Evolutionary conservation across 495 filamentous ascomycete genomes (phyloP).

Genomic region (Trichocladium uniseriatum): DNA sequence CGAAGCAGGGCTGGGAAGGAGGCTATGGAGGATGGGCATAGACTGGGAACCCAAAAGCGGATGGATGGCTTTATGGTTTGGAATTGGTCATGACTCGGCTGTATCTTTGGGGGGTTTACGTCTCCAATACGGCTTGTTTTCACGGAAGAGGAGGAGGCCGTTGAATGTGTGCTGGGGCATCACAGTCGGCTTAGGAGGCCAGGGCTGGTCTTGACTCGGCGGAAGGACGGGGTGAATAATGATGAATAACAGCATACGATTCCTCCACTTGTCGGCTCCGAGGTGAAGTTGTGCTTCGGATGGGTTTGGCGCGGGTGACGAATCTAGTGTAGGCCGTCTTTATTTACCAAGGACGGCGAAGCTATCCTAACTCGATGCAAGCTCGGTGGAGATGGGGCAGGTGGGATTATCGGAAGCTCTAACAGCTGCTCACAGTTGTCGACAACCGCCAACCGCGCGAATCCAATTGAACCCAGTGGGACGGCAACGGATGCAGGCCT

Average conservation of each 20-base stretch:
- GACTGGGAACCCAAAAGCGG: conserved; percentile 4
- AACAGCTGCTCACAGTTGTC: no score
- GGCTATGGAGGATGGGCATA: not conserved
- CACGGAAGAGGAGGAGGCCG: not conserved
- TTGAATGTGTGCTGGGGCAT: not conserved
- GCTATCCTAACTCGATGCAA: no score
- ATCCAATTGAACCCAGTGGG: conserved; percentile 12
- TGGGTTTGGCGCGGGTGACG: no score
- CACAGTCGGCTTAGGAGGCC: not conserved
- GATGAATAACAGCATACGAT: no score
- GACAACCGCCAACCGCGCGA: not conserved
- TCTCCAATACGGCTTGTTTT: not conserved
- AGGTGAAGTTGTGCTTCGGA: no score
- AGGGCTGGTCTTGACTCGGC: not conserved
- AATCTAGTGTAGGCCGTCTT: no score
- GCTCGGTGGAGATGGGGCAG: no score
- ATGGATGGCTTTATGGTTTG: not conserved
- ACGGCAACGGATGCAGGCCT: conserved; percentile 6
- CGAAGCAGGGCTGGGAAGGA: not conserved
- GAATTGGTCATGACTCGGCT: not conserved
- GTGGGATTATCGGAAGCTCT: no score
- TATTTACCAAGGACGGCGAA: no score
- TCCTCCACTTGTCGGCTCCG: not conserved
- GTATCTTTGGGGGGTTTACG: not conserved
- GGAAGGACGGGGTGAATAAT: no score